A percentile compares a stretch with the other conserved stretches of the same genome.
These are phyloP conservation scores for Fusarium illudens DNA, from an alignment of 2,329 filamentous ascomycete genomes.

Conservation along the genomic window DNA sequence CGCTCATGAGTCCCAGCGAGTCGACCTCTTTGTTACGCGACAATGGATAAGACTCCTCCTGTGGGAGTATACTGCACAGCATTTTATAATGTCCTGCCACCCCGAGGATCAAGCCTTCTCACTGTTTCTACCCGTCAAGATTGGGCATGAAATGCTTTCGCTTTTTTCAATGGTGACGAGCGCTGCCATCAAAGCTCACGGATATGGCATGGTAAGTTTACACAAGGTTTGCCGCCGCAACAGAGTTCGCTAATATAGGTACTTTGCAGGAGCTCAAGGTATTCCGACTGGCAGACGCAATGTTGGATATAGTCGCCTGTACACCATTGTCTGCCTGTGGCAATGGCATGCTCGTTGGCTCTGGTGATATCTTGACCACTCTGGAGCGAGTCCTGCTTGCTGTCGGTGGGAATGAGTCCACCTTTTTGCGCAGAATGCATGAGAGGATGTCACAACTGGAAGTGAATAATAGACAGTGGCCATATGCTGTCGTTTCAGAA, in stretches of 20 bases:
- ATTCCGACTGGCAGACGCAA: constrained; percentile 36
- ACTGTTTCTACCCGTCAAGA: constrained; percentile 37
- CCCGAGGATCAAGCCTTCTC: constrained; percentile 39
- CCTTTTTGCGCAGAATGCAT: constrained; percentile 29
- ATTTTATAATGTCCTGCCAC: constrained; percentile 40
- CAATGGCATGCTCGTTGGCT: constrained; percentile 35
- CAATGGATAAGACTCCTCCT: constrained; percentile 42
- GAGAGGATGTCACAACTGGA: constrained; percentile 31
- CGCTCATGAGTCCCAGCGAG: constrained; percentile 37
- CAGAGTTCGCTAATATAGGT: neutral
- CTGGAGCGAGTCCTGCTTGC: constrained; percentile 33
- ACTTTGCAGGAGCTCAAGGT: constrained; percentile 39
- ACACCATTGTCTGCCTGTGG: constrained; percentile 25
- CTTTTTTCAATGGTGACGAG: constrained; percentile 36
- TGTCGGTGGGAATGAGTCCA: constrained; percentile 36
- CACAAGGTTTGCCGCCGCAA: neutral
- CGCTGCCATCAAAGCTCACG: constrained; percentile 36
- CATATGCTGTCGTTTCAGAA: constrained; percentile 12
- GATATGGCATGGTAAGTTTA: constrained; percentile 40
- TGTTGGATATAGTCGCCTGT: constrained; percentile 38
- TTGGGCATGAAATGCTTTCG: constrained; percentile 40
- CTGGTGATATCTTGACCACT: constrained; percentile 34
- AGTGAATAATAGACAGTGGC: constrained; percentile 24
- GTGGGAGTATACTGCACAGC: constrained; percentile 42
- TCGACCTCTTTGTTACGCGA: constrained; percentile 41